phyloP scores from a whole-genome alignment of 176 grass and related monocot genomes.

The barley (Hordeum vulgare) region DNA sequence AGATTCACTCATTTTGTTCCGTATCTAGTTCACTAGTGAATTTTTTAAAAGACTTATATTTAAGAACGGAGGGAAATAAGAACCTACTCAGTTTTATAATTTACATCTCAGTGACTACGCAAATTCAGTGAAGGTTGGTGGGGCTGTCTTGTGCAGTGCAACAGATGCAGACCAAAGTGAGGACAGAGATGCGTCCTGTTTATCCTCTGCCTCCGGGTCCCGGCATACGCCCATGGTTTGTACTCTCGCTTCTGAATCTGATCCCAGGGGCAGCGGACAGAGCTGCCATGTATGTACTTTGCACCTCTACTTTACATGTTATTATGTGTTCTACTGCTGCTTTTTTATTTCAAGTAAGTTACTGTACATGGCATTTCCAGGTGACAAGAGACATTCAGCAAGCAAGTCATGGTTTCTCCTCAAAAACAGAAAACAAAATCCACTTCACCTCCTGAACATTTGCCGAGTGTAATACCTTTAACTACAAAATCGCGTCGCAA shows the following conservation, averaged over 20 bases:
- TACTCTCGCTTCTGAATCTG: conserved; percentile 21
- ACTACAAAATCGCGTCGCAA: background rate
- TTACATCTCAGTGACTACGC: background rate
- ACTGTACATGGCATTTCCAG: background rate
- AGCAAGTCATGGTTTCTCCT: background rate
- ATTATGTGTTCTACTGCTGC: background rate
- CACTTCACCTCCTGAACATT: background rate
- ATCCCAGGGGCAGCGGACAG: background rate
- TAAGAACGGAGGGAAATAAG: too few species aligned
- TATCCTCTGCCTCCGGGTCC: background rate
- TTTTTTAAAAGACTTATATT: too few species aligned
- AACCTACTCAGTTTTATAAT: background rate
- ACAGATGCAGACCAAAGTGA: conserved; percentile 35
- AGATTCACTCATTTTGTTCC: too few species aligned
- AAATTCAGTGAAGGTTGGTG: background rate
- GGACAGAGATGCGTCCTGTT: conserved; percentile 26
- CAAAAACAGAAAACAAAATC: background rate
- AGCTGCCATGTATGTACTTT: background rate
- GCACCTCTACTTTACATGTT: background rate
- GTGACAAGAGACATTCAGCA: background rate
- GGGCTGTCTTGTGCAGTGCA: conserved; percentile 24
- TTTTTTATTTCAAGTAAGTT: background rate
- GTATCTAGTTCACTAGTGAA: too few species aligned
- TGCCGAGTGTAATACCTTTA: background rate
- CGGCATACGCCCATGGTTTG: background rate